A percentile compares a stretch with the other conserved stretches of the same genome.
These are phyloP conservation scores for Hygrocybe coccinea DNA, from an alignment of 768 basidiomycete species.

Conservation along the genomic window DNA sequence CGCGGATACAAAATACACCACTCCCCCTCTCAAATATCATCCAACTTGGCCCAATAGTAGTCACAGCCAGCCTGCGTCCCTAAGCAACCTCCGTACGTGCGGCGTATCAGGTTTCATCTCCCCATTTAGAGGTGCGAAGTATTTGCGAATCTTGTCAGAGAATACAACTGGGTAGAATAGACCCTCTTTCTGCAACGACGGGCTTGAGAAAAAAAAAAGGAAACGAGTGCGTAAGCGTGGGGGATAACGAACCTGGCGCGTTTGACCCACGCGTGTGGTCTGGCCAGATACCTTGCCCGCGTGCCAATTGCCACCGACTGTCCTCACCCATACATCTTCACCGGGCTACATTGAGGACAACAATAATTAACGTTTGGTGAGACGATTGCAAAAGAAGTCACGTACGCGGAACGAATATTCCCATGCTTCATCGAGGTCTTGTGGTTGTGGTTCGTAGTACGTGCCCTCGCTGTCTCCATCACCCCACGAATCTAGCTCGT, in stretches of 20 bases:
- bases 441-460: constrained; percentile 29
- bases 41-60: background rate
- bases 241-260: constrained; percentile 39
- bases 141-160: constrained; percentile 47
- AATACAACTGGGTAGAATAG: constrained; percentile 54
- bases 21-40: too few species aligned
- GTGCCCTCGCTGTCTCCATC: constrained; percentile 31
- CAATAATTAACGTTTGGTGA: background rate
- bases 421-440: constrained; percentile 47
- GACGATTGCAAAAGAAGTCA: constrained; percentile 4
- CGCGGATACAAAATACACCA: too few species aligned
- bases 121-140: constrained; percentile 59
- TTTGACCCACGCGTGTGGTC: constrained; percentile 41
- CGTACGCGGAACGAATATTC: constrained; percentile 49
- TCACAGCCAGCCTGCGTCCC: constrained; percentile 45
- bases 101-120: constrained; percentile 59
- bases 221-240: background rate
- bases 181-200: constrained; percentile 38
- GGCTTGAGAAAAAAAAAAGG: constrained; percentile 1
- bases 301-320: constrained; percentile 47
- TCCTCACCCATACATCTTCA: constrained; percentile 51
- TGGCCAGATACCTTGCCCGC: constrained; percentile 45
- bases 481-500: constrained; percentile 22
- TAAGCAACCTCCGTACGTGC: constrained; percentile 44
- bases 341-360: constrained; percentile 37